Conservation (phyloP, 108 stramenopile species). For the Nitzschia putrida region DNA sequence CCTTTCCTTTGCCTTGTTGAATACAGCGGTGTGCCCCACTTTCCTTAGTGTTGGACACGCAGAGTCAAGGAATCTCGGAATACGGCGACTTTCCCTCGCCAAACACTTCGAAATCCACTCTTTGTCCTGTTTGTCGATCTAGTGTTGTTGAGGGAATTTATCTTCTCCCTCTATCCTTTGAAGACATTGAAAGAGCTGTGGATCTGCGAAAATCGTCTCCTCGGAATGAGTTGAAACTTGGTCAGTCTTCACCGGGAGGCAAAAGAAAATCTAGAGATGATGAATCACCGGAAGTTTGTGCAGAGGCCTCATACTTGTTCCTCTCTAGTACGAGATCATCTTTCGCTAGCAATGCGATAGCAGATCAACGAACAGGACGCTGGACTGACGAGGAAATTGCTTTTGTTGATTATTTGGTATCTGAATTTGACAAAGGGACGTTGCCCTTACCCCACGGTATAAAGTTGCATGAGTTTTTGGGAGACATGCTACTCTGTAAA, state of each 20-base stretch:
- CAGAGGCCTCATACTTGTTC: constrained; percentile 45
- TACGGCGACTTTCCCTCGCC: constrained; percentile 29
- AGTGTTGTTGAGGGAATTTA: constrained; percentile 39
- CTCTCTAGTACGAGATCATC: constrained; percentile 25
- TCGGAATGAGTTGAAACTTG: neutral
- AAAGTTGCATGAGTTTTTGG: constrained; percentile 78
- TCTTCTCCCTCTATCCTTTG: constrained; percentile 39
- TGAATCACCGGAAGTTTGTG: constrained; percentile 34
- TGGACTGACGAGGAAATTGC: constrained; percentile 76
- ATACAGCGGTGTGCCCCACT: constrained; percentile 49
- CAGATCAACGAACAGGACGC: constrained; percentile 68
- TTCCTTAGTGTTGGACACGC: constrained; percentile 33
- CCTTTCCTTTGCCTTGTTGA: neutral
- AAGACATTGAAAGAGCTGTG: constrained; percentile 46
- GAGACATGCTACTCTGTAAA: constrained; percentile 73
- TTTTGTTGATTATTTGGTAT: constrained; percentile 61
- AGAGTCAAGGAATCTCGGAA: constrained; percentile 23
- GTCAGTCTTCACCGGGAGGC: constrained; percentile 2
- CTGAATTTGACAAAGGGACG: constrained; percentile 64
- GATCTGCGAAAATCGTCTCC: constrained; percentile 27
- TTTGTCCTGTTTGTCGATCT: constrained; percentile 39
- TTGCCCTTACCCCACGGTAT: constrained; percentile 76
- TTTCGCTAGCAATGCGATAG: constrained; percentile 26
- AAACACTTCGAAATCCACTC: constrained; percentile 11
- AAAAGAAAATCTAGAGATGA: constrained; percentile 28